A percentile compares a stretch with the other conserved stretches of the same genome.
Evolutionary conservation across 2,329 filamentous ascomycete genomes (phyloP).

Genomic region (Tolypocladium amazonense): DNA sequence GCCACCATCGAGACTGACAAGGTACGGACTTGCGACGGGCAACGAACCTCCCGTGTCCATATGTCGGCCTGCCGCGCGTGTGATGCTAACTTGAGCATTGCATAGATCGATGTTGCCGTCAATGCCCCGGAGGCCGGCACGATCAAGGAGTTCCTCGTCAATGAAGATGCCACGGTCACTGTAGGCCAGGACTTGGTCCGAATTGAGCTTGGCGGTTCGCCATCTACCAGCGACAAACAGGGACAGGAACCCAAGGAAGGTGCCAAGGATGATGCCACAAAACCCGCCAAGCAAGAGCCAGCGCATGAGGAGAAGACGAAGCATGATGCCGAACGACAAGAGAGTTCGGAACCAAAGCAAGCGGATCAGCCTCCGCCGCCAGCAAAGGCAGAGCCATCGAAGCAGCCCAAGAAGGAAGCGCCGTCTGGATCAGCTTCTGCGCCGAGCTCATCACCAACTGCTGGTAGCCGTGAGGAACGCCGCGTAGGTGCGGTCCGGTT

Average conservation of each 20-base stretch:
- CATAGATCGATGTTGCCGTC: constrained; percentile 87
- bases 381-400: constrained; percentile 12
- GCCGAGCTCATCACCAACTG: constrained; percentile 16
- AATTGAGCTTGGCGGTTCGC: constrained; percentile 65
- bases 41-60: background rate
- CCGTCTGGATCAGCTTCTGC: constrained; percentile 10
- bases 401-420: constrained; percentile 15
- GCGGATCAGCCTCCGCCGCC: constrained; percentile 13
- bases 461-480: constrained; percentile 74
- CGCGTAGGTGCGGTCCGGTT: constrained; percentile 47
- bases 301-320: constrained; percentile 11
- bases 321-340: constrained; percentile 16
- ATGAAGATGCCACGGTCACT: constrained; percentile 88
- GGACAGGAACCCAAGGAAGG: constrained; percentile 12
- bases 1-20: constrained; percentile 99
- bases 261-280: constrained; percentile 13
- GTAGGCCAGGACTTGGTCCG: constrained; percentile 88
- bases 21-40: constrained; percentile 36
- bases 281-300: constrained; percentile 13
- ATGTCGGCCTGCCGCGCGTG: background rate
- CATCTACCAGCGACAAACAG: constrained; percentile 27
- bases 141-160: constrained; percentile 84
- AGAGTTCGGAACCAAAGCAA: constrained; percentile 25
- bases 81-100: constrained; percentile 2
- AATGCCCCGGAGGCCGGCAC: constrained; percentile 86